Conservation (phyloP, 129 eudicot genomes). For the Erigeron canadensis region DNA sequence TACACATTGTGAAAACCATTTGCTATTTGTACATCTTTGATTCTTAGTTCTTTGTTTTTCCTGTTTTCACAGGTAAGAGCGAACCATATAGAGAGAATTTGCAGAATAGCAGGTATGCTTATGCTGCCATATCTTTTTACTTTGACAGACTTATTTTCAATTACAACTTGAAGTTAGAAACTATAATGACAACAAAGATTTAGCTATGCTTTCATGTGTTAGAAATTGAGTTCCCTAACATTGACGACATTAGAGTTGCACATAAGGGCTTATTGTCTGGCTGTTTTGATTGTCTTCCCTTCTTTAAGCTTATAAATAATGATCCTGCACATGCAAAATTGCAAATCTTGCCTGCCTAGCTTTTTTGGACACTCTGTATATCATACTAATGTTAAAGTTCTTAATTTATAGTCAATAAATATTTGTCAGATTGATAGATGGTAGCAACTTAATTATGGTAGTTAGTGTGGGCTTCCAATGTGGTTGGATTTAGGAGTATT, state of each 20-base stretch:
- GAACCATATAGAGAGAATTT: not conserved
- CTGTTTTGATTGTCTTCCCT: no score
- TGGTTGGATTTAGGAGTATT: no score
- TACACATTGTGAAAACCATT: no score
- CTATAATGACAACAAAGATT: not conserved
- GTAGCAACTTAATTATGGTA: constrained; percentile 7
- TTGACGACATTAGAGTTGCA: not conserved
- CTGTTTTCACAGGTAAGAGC: not conserved
- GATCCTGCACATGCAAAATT: not conserved
- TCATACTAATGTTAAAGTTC: not conserved
- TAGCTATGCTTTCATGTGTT: not conserved
- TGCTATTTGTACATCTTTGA: no score
- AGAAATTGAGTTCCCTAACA: not conserved
- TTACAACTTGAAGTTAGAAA: not conserved
- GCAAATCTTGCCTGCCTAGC: constrained; percentile 14
- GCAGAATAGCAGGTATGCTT: constrained; percentile 12
- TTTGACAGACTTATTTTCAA: not conserved
- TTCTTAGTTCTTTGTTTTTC: not conserved
- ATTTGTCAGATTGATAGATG: constrained; percentile 18
- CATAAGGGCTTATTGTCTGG: not conserved
- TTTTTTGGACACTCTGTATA: not conserved
- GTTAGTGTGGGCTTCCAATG: constrained; percentile 18
- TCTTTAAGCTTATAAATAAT: not conserved
- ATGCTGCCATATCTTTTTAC: not conserved
- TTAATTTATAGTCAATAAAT: not conserved